Conservation (phyloP, 129 eudicot genomes). For the carrot (Daucus carota) region DNA sequence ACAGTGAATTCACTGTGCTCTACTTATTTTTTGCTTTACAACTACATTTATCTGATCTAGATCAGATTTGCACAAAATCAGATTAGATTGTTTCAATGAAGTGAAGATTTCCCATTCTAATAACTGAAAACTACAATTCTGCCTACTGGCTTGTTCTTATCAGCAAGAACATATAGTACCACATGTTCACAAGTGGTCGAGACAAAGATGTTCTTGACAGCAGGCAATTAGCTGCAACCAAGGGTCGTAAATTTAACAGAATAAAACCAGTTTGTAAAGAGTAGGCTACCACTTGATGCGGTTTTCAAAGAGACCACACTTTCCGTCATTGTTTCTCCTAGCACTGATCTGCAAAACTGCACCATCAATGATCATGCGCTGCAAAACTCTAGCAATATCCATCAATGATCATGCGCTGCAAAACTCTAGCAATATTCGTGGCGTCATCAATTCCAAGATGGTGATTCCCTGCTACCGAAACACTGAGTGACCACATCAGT, state of each 20-base stretch:
- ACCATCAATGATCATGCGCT: conserved; percentile 64
- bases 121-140: too few species aligned
- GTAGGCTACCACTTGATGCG: conserved; percentile 19
- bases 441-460: conserved; percentile 91
- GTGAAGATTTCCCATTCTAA: too few species aligned
- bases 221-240: too few species aligned
- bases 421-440: conserved; percentile 62
- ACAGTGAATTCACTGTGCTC: neutral
- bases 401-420: conserved; percentile 63
- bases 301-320: conserved; percentile 53
- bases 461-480: conserved; percentile 66
- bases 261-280: too few species aligned
- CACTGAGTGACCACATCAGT: conserved; percentile 61
- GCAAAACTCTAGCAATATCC: conserved; percentile 73
- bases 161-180: neutral
- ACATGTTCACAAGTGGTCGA: too few species aligned
- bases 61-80: too few species aligned
- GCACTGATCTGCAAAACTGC: conserved; percentile 70
- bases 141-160: neutral
- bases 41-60: too few species aligned
- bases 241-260: too few species aligned
- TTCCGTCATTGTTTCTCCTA: conserved; percentile 35
- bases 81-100: too few species aligned
- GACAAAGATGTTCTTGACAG: too few species aligned
- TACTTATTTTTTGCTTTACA: too few species aligned